phyloP scores from a whole-genome alignment of 1,284 basidiomycete species.

The Rhodotorula sp. region DNA sequence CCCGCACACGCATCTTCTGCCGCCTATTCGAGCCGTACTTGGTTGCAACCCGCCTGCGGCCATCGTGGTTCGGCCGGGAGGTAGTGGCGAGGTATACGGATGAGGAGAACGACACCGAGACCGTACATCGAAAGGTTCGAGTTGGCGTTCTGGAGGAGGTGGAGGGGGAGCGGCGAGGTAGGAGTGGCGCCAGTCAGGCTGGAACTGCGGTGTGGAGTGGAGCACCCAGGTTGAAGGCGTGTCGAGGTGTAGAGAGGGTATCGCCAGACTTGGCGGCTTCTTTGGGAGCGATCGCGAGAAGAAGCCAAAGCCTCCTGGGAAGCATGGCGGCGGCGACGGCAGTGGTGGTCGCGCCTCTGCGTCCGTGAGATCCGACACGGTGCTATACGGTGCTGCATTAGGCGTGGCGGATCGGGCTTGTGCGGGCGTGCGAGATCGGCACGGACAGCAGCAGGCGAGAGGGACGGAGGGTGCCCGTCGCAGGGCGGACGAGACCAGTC shows the following conservation, averaged over 20 bases:
- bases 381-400: neutral
- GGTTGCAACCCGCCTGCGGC: neutral
- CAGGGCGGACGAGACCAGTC: neutral
- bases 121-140: slow-evolving; percentile 15
- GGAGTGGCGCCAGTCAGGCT: neutral
- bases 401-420: neutral
- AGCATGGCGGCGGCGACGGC: slow-evolving; percentile 6
- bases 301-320: slow-evolving; percentile 38
- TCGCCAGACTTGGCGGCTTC: neutral
- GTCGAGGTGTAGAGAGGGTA: neutral
- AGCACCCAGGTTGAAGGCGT: neutral
- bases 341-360: neutral
- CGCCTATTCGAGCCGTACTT: neutral
- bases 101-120: neutral
- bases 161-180: slow-evolving; percentile 1
- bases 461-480: neutral
- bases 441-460: neutral
- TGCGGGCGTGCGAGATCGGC: neutral
- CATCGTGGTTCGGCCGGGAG: no score
- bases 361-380: neutral
- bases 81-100: neutral
- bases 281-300: slow-evolving; percentile 37
- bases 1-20: slow-evolving; percentile 23
- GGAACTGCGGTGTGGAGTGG: slow-evolving; percentile 1
- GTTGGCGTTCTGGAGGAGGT: slow-evolving; percentile 3